phyloP scores from a whole-genome alignment of 768 basidiomycete genomes.

The Hericium rajendrae region DNA sequence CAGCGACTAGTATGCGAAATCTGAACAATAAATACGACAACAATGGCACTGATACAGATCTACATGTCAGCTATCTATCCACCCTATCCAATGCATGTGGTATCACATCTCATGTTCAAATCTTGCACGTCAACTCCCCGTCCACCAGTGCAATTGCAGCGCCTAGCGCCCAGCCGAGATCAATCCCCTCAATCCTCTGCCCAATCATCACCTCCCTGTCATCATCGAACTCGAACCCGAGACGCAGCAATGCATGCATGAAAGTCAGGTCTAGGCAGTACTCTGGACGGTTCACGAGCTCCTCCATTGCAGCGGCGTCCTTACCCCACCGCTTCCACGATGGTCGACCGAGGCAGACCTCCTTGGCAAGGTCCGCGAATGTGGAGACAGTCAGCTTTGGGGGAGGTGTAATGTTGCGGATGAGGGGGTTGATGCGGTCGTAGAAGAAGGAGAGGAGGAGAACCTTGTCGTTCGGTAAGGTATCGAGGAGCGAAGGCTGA shows the following conservation, averaged over 20 bases:
- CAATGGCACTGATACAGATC: not conserved
- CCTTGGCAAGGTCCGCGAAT: conserved; percentile 53
- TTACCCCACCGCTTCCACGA: conserved; percentile 45
- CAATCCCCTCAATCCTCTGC: conserved; percentile 82
- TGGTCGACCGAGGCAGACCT: conserved; percentile 62
- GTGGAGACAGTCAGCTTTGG: conserved; percentile 32
- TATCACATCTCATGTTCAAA: conserved; percentile 13
- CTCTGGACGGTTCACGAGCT: conserved; percentile 79
- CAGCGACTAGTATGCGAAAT: too few relatives aligned
- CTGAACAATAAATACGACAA: too few relatives aligned
- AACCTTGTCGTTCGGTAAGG: conserved; percentile 78
- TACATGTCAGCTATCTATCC: not conserved
- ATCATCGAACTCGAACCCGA: conserved; percentile 85
- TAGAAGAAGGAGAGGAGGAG: conserved; percentile 97
- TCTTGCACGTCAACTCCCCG: conserved; percentile 45
- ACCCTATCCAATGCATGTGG: not conserved
- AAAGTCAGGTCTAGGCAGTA: conserved; percentile 96
- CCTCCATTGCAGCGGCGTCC: conserved; percentile 42
- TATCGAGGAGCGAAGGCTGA: conserved; percentile 84
- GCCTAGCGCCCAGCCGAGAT: conserved; percentile 90
- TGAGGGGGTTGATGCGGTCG: conserved; percentile 80
- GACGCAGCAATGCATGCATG: conserved; percentile 77
- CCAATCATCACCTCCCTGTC: conserved; percentile 63
- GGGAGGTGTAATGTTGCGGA: conserved; percentile 25
- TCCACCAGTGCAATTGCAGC: conserved; percentile 72